Evolutionary conservation across 225 moss, liverwort and hornwort species (phyloP).

Genomic region (Polytrichum formosum): DNA sequence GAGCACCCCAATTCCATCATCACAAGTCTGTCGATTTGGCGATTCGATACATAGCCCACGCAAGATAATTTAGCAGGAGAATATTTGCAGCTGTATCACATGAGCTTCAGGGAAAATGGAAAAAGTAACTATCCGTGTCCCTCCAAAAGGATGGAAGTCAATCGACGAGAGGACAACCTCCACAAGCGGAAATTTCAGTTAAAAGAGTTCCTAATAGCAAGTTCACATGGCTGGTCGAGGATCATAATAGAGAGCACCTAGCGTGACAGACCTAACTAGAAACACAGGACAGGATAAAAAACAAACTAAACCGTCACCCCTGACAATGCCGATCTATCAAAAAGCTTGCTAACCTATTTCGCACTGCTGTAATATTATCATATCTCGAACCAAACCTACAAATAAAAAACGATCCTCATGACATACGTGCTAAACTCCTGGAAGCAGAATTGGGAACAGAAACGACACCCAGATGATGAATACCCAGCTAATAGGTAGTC

Average conservation of each 20-base stretch:
- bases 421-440: slow-evolving; percentile 32
- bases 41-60: too few species aligned
- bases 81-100: slow-evolving; percentile 17
- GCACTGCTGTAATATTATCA: slow-evolving; percentile 36
- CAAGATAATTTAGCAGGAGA: too few species aligned
- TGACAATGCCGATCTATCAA: slow-evolving; percentile 33
- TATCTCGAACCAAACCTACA: slow-evolving; percentile 37
- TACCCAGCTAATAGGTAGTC: slow-evolving; percentile 31
- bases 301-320: slow-evolving; percentile 12
- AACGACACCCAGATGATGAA: slow-evolving; percentile 27
- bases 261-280: slow-evolving; percentile 30
- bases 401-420: slow-evolving; percentile 25
- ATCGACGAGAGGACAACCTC: slow-evolving; percentile 30
- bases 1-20: too few species aligned
- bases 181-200: slow-evolving; percentile 31
- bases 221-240: slow-evolving; percentile 52
- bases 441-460: slow-evolving; percentile 40
- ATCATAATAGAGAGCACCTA: slow-evolving; percentile 25
- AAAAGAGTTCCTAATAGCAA: slow-evolving; percentile 50
- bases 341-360: slow-evolving; percentile 28
- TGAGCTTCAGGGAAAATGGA: slow-evolving; percentile 24
- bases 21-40: too few species aligned
- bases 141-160: slow-evolving; percentile 16
- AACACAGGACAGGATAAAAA: slow-evolving; percentile 30
- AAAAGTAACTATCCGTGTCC: slow-evolving; percentile 17